Evolutionary conservation across 106 monocot species (phyloP).

Genomic region (Cymbidium sinense): DNA sequence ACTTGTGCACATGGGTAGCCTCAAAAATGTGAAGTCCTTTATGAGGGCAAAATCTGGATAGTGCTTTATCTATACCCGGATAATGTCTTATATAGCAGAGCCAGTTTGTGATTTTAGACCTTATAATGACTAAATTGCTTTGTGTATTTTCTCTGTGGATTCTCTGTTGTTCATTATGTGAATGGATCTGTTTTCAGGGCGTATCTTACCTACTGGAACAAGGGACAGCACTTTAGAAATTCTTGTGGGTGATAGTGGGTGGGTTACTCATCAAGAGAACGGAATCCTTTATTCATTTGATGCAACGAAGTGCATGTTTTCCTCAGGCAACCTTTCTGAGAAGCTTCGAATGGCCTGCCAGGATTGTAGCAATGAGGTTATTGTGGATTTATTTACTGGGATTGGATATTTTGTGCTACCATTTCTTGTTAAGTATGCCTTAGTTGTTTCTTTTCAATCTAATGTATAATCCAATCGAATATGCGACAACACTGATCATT

Average conservation of each 20-base stretch:
- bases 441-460: not conserved
- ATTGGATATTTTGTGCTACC: slow-evolving; percentile 95
- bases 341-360: slow-evolving; percentile 76
- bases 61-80: not conserved
- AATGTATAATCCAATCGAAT: not conserved
- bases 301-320: slow-evolving; percentile 96
- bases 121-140: not conserved
- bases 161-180: not conserved
- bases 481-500: not conserved
- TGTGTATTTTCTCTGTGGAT: not conserved
- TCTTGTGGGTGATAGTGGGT: slow-evolving; percentile 68
- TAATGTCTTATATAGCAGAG: not conserved
- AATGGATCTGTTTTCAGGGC: slow-evolving; percentile 37
- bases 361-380: slow-evolving; percentile 65
- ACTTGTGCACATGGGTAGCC: too few species aligned
- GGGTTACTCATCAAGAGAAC: slow-evolving; percentile 88
- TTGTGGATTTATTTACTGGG: slow-evolving; percentile 96
- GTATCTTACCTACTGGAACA: slow-evolving; percentile 70
- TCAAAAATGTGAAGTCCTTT: too few species aligned
- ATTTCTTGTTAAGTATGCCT: slow-evolving; percentile 82
- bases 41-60: slow-evolving; percentile 59
- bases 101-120: not conserved
- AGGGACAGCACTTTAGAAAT: slow-evolving; percentile 92
- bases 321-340: slow-evolving; percentile 86
- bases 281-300: slow-evolving; percentile 87